A percentile compares a stretch with the other conserved stretches of the same genome.
Evolutionary conservation across 1,284 basidiomycete species (phyloP).

Genomic region (Trametes hirsuta): DNA sequence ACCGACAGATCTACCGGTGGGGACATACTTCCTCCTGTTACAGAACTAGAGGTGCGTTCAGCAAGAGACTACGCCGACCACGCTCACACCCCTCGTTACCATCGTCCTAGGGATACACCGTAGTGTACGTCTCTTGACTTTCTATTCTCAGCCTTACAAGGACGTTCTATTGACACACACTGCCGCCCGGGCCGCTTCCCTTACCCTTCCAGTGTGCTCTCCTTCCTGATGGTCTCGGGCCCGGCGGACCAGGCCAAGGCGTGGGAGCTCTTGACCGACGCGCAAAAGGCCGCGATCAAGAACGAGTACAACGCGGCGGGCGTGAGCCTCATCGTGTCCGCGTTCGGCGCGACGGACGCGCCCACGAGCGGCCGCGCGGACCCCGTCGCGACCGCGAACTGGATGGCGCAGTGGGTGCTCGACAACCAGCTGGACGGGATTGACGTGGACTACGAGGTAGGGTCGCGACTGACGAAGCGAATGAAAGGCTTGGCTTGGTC

Average conservation of each 20-base stretch:
- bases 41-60: slow-evolving; percentile 7
- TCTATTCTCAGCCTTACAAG: neutral
- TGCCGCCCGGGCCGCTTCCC: neutral
- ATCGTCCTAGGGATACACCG: slow-evolving; percentile 44
- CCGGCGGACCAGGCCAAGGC: slow-evolving; percentile 45
- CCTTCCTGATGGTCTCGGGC: slow-evolving; percentile 46
- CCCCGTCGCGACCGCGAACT: slow-evolving; percentile 44
- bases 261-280: slow-evolving; percentile 40
- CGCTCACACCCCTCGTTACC: neutral
- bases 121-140: slow-evolving; percentile 40
- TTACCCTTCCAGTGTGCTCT: slow-evolving; percentile 37
- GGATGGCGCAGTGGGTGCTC: slow-evolving; percentile 45
- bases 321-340: slow-evolving; percentile 50
- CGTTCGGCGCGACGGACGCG: slow-evolving; percentile 52
- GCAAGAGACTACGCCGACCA: neutral
- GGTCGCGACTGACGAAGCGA: neutral
- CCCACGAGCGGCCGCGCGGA: slow-evolving; percentile 51
- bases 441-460: slow-evolving; percentile 59
- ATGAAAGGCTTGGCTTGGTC: neutral
- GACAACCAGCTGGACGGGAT: slow-evolving; percentile 49
- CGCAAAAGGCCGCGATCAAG: slow-evolving; percentile 40
- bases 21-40: slow-evolving; percentile 11
- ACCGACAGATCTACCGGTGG: slow-evolving; percentile 5
- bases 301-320: slow-evolving; percentile 47
- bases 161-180: neutral